Base-by-base conservation (phyloP, 768 basidiomycete genomes). In the Lyophyllum shimeji region DNA sequence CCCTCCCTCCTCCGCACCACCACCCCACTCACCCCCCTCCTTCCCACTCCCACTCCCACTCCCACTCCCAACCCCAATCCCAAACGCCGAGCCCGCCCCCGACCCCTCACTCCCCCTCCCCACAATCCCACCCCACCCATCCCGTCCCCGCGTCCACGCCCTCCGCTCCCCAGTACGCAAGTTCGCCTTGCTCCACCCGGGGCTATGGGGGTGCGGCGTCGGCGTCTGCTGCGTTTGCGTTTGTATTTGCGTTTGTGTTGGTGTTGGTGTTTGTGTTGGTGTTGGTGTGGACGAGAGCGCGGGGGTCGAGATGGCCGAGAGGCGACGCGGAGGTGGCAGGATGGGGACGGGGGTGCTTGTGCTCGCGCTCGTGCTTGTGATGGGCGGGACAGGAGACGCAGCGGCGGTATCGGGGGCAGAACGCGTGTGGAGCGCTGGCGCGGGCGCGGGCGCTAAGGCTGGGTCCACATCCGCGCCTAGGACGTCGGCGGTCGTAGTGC, bases 111-210 rank as follows among this genome's bases (percentile, higher is more conserved):
- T 58, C 65, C 45, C 62, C 34, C 44, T 53, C 49, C 55, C 56
- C 51, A 34, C 17, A 24, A 85, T 75, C 0, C 80, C 83, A 60
- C 81, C 84, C 85, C 86, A 88, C 13, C 89, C 89, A 64, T 90
- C 87, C 49, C 82, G 68, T 1, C 84, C 84, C 34, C 85, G 74
- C 24, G 88, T 89, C 89, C 89, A 90, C n/a, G 81, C 76, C 15
- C 68, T 69, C 23, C 88, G 69, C 65, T 90, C 89, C 0, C 68
- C 66, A 5, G 70, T 65, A 23, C 63, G 64, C 31, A 83, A 58
- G 61, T 80, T 71, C 12, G 61, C 42, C 58, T 83, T 83, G 50
- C 72, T 73, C 81, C 81, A 82, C 18, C 69, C 15, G 56, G 56
- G 2, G 31, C 15, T 20, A 21, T 13, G 2, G 24, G 15, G 37